Evolutionary conservation across 148 eudicot species (phyloP), one percentile per base, ranked within the genome.

Genomic region (Diospyros kaki): DNA sequence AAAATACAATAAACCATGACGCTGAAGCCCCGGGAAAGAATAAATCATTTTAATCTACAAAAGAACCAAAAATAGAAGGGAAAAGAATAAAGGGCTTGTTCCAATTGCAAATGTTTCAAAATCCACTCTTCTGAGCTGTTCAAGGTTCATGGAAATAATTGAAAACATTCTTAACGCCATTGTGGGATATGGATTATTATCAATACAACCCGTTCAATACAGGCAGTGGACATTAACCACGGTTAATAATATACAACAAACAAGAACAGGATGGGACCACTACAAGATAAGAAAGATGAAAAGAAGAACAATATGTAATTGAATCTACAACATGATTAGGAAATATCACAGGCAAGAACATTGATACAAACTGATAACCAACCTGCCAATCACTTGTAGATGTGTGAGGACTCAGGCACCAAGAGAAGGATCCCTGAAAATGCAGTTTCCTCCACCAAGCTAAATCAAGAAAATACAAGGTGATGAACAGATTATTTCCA

Each of bases 371-470:
- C 52, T 4, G 52, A 52, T 39, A 58, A 82, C 77, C 60, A 60
- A 78, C 81, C 84, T 78, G 69, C 48, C 53, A 78, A 67, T 42
- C 68, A 53, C 65, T 39, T 75, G 77, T 14, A 62, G 50, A 45
- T n/a, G 63, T 69, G 40, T 44, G 41, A 60, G 17, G 43, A 59
- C 42, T 67, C 75, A 72, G 28, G 2, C 44, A 71, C 58, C 12
- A 50, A 28, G 13, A 38, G 5, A 46, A 51, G 54, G 18, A 17
- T 46, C 70, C 10, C 70, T 46, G 70, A 17, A 58, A 50, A 50
- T 38, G 73, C 60, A 68, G 46, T 60, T 59, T 76, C 73, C 67
- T 40, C 56, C 74, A 52, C 63, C 74, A 38, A 75, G 63, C 76
- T 53, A 76, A 58, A 67, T 15, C 39, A 60, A 59, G 18, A 53